Evolutionary conservation across 2,329 filamentous ascomycete genomes (phyloP).

Genomic region (Colletotrichum lindemuthianum): DNA sequence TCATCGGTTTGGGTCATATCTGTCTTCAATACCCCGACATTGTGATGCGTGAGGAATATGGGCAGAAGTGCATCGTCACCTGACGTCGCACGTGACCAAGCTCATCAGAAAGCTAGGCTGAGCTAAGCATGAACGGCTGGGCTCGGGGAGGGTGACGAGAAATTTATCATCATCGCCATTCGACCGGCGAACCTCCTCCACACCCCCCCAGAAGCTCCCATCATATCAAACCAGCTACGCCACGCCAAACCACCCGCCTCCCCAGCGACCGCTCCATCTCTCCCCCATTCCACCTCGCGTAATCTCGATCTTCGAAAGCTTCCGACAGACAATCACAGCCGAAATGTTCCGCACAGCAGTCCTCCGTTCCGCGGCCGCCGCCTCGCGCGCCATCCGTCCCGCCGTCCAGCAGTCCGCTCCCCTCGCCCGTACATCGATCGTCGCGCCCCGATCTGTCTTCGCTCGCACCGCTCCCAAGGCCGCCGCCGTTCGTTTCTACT

Average conservation of each 20-base stretch:
- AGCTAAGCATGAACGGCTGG: constrained; percentile 32
- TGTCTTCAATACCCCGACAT: not conserved
- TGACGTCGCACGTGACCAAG: constrained; percentile 28
- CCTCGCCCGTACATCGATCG: constrained; percentile 60
- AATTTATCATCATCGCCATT: constrained; percentile 38
- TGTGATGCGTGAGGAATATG: not conserved
- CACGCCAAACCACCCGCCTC: constrained; percentile 18
- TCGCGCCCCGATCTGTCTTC: constrained; percentile 67
- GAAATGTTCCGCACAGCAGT: constrained; percentile 92
- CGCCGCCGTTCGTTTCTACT: constrained; percentile 82
- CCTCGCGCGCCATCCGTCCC: constrained; percentile 60
- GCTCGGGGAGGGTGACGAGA: constrained; percentile 33
- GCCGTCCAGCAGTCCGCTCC: constrained; percentile 66
- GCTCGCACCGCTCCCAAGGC: constrained; percentile 70
- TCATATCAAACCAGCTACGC: constrained; percentile 20
- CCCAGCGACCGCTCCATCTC: constrained; percentile 10
- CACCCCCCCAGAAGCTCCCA: constrained; percentile 21
- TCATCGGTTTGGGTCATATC: accelerated
- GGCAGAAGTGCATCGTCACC: not conserved
- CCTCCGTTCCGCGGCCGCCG: constrained; percentile 77
- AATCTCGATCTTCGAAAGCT: constrained; percentile 8
- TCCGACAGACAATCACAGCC: constrained; percentile 39
- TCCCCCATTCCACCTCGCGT: constrained; percentile 6
- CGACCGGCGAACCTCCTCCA: constrained; percentile 26
- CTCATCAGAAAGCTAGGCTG: constrained; percentile 12